phyloP scores from a whole-genome alignment of 2,329 filamentous ascomycete genomes.

The Diaporthe helianthi region DNA sequence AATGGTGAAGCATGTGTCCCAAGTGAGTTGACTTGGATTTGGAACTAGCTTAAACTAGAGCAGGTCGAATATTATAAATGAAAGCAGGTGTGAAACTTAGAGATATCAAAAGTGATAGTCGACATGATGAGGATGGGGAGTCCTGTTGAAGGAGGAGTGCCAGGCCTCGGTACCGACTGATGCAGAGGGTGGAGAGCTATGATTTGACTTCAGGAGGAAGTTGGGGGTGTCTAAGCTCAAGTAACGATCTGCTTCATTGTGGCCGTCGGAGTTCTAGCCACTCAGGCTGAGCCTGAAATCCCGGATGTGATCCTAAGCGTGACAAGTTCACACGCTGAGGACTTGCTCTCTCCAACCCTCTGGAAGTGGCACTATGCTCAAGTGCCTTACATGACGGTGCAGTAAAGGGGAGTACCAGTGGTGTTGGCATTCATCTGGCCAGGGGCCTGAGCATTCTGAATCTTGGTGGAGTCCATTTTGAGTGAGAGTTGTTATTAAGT shows the following conservation, averaged over 20 bases:
- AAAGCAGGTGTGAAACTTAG: not conserved
- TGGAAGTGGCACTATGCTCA: not conserved
- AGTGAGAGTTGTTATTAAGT: not conserved
- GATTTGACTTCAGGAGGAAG: not conserved
- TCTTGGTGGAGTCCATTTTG: conserved; percentile 9
- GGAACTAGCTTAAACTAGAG: not conserved
- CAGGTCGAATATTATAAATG: not conserved
- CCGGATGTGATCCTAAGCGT: not conserved
- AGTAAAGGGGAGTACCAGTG: not conserved
- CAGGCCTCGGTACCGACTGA: not conserved
- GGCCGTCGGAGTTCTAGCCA: not conserved
- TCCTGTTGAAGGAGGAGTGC: not conserved
- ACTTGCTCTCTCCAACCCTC: not conserved
- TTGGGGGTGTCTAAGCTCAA: not conserved
- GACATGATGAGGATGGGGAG: not conserved
- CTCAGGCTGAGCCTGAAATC: not conserved
- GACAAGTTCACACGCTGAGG: too few relatives aligned
- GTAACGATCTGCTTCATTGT: not conserved
- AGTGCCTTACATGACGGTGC: conserved; percentile 2
- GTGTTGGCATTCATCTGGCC: not conserved
- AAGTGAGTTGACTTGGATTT: not conserved
- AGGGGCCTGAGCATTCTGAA: not conserved
- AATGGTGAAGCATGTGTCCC: not conserved
- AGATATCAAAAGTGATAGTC: not conserved
- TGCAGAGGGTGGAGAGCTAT: not conserved